Conservation (phyloP, 176 grass and related monocot species). For the Urochloa ruziziensis region DNA sequence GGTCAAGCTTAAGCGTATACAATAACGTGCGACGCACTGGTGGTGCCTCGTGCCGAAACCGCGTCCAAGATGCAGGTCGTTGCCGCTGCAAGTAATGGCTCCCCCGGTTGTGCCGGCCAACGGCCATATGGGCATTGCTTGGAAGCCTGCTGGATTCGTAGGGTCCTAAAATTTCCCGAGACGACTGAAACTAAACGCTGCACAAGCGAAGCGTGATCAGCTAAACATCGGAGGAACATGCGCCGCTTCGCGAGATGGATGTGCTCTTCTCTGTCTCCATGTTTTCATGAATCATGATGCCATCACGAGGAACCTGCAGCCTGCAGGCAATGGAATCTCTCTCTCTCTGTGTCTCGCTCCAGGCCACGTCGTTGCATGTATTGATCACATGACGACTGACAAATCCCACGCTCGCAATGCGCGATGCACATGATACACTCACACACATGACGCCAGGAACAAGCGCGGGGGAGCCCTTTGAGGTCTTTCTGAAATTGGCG, state of each 20-base stretch:
- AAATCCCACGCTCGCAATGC: not conserved
- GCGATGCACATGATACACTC: conserved; percentile 6
- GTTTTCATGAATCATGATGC: too few species aligned
- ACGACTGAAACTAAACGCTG: not conserved
- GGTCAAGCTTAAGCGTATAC: not conserved
- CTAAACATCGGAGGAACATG: not conserved
- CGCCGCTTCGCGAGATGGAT: not conserved
- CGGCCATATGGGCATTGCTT: too few species aligned
- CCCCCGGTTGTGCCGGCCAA: not conserved
- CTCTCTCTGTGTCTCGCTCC: not conserved
- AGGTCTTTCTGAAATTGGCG: not conserved
- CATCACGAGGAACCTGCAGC: not conserved
- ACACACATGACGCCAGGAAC: not conserved
- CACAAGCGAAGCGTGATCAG: too few species aligned
- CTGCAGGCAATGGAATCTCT: not conserved
- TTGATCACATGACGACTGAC: conserved; percentile 11
- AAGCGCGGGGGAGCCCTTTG: not conserved
- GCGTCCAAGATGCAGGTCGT: not conserved
- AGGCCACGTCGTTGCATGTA: not conserved
- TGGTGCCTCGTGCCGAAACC: not conserved
- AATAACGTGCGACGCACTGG: conserved; percentile 9
- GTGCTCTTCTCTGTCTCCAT: not conserved
- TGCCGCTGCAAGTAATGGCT: not conserved
- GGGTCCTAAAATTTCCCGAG: too few species aligned
- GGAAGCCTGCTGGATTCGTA: too few species aligned